These are phyloP conservation scores for Entomortierella lignicola DNA, from an alignment of 192 early-diverging fungal genomes.

Conservation along the genomic window DNA sequence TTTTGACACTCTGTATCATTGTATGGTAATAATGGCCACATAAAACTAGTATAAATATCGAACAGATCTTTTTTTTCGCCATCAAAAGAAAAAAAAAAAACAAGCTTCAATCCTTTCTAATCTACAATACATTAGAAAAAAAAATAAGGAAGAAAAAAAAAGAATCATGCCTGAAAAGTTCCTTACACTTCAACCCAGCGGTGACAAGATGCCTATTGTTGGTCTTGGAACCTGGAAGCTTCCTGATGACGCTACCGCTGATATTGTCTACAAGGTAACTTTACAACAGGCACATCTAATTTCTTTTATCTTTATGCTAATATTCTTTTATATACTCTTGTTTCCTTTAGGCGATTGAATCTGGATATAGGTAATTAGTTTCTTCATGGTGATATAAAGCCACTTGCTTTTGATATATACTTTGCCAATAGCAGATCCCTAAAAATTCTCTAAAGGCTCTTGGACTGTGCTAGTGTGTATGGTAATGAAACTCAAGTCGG, in stretches of 20 bases:
- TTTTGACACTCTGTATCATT: no score
- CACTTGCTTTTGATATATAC: not conserved
- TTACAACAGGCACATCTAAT: no score
- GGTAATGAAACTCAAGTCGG: slow-evolving; percentile 75
- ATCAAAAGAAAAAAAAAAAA: no score
- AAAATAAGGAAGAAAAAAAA: not conserved
- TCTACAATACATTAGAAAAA: no score
- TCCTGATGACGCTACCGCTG: slow-evolving; percentile 51
- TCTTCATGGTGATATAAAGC: not conserved
- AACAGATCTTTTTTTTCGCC: no score
- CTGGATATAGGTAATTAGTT: slow-evolving; percentile 51
- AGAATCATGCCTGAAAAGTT: slow-evolving; percentile 40
- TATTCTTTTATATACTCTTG: no score
- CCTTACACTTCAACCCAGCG: slow-evolving; percentile 59
- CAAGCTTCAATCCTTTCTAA: no score
- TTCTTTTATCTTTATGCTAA: not conserved
- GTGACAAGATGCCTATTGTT: slow-evolving; percentile 64
- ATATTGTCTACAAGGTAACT: slow-evolving; percentile 56
- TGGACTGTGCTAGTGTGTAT: slow-evolving; percentile 71
- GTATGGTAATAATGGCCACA: no score
- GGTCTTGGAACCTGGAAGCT: slow-evolving; percentile 69
- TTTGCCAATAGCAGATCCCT: no score
- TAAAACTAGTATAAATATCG: no score
- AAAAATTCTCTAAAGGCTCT: slow-evolving; percentile 13
- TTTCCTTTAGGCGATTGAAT: slow-evolving; percentile 45